A percentile compares a stretch with the other conserved stretches of the same genome.
These are phyloP conservation scores for Exophiala sp. DNA, from an alignment of 2,329 filamentous ascomycete species.

Conservation along the genomic window DNA sequence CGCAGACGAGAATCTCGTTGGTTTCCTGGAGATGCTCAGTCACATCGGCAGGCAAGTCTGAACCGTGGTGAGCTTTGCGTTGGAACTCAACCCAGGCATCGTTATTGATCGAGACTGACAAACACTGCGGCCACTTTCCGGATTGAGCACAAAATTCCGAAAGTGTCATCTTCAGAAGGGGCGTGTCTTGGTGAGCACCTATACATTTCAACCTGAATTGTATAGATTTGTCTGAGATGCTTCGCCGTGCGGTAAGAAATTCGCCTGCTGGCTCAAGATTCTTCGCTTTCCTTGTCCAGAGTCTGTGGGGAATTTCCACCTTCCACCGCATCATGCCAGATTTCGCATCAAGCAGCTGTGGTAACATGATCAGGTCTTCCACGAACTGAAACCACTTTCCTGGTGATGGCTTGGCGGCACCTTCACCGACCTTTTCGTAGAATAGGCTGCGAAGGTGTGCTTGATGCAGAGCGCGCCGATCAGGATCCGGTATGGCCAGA, in stretches of 20 bases:
- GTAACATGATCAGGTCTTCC: constrained; percentile 32
- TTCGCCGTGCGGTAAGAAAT: constrained; percentile 27
- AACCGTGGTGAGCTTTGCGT: constrained; percentile 68
- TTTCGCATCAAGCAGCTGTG: constrained; percentile 31
- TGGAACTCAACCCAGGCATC: constrained; percentile 50
- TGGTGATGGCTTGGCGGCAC: constrained; percentile 24
- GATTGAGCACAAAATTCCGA: constrained; percentile 46
- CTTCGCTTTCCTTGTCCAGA: constrained; percentile 21
- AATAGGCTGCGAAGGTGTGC: constrained; percentile 54
- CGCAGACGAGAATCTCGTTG: constrained; percentile 60
- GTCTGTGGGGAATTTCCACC: constrained; percentile 35
- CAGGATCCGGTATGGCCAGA: constrained; percentile 39
- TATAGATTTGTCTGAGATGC: constrained; percentile 51
- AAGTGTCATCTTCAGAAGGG: background rate
- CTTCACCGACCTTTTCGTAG: constrained; percentile 34
- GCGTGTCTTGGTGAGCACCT: background rate
- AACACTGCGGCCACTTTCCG: constrained; percentile 66
- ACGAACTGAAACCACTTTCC: constrained; percentile 37
- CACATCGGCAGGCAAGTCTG: constrained; percentile 72
- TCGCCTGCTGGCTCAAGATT: constrained; percentile 19
- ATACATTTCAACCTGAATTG: constrained; percentile 70
- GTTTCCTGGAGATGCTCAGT: constrained; percentile 53
- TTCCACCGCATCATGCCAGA: constrained; percentile 32
- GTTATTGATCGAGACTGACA: constrained; percentile 68
- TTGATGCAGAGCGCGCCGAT: constrained; percentile 55